A percentile compares a stretch with the other conserved stretches of the same genome.
phyloP scores from a whole-genome alignment of 2,329 filamentous ascomycete genomes.

The Neonectria sp. region DNA sequence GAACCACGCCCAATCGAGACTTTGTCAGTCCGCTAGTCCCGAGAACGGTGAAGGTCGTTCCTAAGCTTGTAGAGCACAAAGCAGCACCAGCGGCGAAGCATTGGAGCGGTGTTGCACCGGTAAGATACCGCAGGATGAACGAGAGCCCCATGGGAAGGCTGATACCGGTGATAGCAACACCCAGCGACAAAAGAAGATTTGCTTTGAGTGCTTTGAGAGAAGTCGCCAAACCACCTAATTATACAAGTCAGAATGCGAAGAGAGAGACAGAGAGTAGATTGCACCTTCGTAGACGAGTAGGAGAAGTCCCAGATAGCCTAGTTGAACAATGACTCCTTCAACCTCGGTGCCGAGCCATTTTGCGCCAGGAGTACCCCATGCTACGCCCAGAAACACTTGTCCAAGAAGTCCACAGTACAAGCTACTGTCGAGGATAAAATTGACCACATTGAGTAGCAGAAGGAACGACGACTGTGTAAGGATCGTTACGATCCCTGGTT shows the following conservation, averaged over 20 bases:
- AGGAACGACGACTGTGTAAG: slow-evolving; percentile 75
- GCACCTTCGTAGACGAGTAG: slow-evolving; percentile 79
- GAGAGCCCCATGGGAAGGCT: slow-evolving; percentile 75
- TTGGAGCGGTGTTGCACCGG: slow-evolving; percentile 69
- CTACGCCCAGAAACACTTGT: slow-evolving; percentile 79
- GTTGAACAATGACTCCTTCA: slow-evolving; percentile 71
- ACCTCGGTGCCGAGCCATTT: slow-evolving; percentile 68
- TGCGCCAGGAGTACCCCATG: slow-evolving; percentile 77
- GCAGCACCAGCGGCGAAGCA: slow-evolving; percentile 82
- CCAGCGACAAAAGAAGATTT: slow-evolving; percentile 72
- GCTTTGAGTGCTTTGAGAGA: slow-evolving; percentile 61
- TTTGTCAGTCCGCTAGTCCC: slow-evolving; percentile 58
- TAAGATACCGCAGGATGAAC: slow-evolving; percentile 69
- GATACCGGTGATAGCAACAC: slow-evolving; percentile 78
- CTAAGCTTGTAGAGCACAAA: slow-evolving; percentile 81
- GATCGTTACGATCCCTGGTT: slow-evolving; percentile 72
- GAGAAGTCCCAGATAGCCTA: slow-evolving; percentile 83
- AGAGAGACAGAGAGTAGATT: fast-evolving
- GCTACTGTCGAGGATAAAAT: slow-evolving; percentile 69
- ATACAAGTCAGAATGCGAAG: neutral
- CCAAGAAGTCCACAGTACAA: slow-evolving; percentile 81
- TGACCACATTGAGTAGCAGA: slow-evolving; percentile 72
- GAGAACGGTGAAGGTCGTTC: slow-evolving; percentile 75
- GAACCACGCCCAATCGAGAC: slow-evolving; percentile 71
- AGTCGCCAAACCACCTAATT: slow-evolving; percentile 66